These are phyloP conservation scores for Hypoxylon perforatum DNA, from an alignment of 495 filamentous ascomycete species.

Conservation along the genomic window DNA sequence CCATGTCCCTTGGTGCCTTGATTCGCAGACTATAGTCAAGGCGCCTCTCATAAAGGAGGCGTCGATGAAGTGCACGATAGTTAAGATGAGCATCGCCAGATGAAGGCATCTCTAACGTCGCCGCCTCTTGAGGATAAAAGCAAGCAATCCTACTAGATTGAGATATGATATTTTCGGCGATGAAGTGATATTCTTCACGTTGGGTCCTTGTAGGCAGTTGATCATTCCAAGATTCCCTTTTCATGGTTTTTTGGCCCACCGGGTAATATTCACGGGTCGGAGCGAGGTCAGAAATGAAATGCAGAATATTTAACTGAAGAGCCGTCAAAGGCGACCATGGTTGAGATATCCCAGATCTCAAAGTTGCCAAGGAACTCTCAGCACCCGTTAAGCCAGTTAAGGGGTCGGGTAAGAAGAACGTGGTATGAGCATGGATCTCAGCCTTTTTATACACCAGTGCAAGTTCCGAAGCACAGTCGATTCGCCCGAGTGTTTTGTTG, in stretches of 20 bases:
- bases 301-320: background rate
- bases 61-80: constrained; percentile 49
- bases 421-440: constrained; percentile 69
- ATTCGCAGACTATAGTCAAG: constrained; percentile 10
- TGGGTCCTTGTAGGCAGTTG: constrained; percentile 61
- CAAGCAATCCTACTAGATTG: constrained; percentile 50
- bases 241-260: constrained; percentile 57
- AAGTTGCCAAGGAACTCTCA: constrained; percentile 64
- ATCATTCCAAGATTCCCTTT: constrained; percentile 58
- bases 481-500: constrained; percentile 58
- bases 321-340: constrained; percentile 51
- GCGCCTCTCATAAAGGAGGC: constrained; percentile 52
- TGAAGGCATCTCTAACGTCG: background rate
- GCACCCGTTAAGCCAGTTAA: constrained; percentile 68
- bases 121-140: constrained; percentile 40
- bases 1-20: background rate
- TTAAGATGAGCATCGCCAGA: constrained; percentile 40
- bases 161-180: constrained; percentile 54
- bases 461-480: constrained; percentile 59
- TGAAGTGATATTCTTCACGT: constrained; percentile 55
- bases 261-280: constrained; percentile 69
- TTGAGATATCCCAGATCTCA: constrained; percentile 60
- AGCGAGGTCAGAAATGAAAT: constrained; percentile 58
- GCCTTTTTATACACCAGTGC: constrained; percentile 61
- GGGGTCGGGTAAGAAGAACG: constrained; percentile 65